Percentiles rank a stretch among this genome's conserved stretches.
Conservation (phyloP, 257 asterid species). For the Solanum piurae region DNA sequence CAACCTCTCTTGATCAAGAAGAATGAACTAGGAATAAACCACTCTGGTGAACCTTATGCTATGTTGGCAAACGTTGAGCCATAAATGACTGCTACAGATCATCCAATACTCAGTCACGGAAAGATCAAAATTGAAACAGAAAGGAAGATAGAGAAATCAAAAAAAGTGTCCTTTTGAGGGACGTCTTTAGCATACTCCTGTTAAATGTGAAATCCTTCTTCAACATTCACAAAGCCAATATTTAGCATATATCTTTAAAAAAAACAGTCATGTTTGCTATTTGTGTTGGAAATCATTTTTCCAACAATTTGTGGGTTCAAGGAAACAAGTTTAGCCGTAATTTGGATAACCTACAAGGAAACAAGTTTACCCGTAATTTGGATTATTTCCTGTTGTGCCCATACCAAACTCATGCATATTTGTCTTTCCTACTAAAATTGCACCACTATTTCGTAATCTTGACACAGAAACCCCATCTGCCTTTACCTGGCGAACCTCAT, state of each 20-base stretch:
- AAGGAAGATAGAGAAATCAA: neutral
- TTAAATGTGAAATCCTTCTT: neutral
- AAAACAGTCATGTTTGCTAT: neutral
- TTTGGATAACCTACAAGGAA: slow-evolving; percentile 36
- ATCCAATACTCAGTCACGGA: neutral
- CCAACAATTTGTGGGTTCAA: neutral
- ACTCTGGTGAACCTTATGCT: neutral
- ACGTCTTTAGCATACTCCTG: neutral
- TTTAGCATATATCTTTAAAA: neutral
- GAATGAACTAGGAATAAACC: neutral
- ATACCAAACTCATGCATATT: slow-evolving; percentile 98
- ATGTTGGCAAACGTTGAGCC: neutral
- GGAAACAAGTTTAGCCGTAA: slow-evolving; percentile 47
- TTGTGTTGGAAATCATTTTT: neutral
- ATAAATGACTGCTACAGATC: neutral
- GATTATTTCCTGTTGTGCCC: slow-evolving; percentile 95
- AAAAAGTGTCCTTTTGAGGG: neutral
- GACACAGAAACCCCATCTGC: slow-evolving; percentile 67
- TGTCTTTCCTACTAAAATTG: slow-evolving; percentile 86
- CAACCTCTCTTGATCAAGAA: neutral
- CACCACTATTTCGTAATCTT: slow-evolving; percentile 82
- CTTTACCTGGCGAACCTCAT: slow-evolving; percentile 63
- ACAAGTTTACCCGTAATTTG: slow-evolving; percentile 70
- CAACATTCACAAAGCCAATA: neutral
- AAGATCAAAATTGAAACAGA: neutral